These are phyloP conservation scores for Inga leiocalycina DNA, from an alignment of 306 rosid species.

Conservation along the genomic window DNA sequence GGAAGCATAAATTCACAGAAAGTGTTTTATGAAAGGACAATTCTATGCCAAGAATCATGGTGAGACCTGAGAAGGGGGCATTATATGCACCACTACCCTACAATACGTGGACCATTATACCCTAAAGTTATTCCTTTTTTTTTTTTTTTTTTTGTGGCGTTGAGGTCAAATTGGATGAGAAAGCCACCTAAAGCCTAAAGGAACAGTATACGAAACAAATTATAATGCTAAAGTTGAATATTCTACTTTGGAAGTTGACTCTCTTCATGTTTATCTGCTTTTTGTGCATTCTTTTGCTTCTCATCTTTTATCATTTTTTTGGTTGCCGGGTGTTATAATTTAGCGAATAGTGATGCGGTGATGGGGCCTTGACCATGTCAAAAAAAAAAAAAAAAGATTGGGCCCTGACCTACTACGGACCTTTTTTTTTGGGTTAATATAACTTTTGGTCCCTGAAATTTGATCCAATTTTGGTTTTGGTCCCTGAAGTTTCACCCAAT, in stretches of 20 bases:
- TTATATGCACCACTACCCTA: background rate
- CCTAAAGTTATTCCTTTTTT: background rate
- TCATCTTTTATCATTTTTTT: background rate
- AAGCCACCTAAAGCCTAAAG: background rate
- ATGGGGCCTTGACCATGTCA: background rate
- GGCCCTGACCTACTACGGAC: background rate
- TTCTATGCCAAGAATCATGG: background rate
- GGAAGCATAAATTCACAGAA: conserved; percentile 3
- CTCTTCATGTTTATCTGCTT: background rate
- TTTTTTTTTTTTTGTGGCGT: no score
- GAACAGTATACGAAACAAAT: background rate
- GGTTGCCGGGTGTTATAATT: no score
- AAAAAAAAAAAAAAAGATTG: background rate
- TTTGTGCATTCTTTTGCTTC: background rate
- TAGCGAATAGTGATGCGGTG: background rate
- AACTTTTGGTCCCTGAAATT: no score
- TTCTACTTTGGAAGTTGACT: background rate
- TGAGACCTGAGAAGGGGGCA: background rate
- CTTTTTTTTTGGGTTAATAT: no score
- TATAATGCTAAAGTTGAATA: background rate
- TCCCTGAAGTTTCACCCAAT: no score
- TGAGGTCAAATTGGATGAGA: background rate
- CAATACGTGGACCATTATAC: background rate
- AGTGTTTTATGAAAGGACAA: background rate
- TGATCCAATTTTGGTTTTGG: no score